These are phyloP conservation scores for Paramecium octaurelia DNA, from an alignment of 73 alveolate species.

Conservation along the genomic window DNA sequence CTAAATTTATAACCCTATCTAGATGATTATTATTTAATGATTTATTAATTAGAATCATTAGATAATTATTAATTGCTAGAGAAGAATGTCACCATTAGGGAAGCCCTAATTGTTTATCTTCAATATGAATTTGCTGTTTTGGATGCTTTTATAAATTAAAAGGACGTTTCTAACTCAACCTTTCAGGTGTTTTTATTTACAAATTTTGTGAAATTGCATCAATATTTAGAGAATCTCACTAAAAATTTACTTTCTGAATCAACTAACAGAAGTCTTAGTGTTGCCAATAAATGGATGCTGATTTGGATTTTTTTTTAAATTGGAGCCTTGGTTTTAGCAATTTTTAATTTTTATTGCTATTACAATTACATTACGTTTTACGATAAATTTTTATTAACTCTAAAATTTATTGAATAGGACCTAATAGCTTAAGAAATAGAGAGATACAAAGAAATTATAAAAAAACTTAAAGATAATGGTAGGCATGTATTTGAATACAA, in stretches of 20 bases:
- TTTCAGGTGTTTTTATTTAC: conserved; percentile 9
- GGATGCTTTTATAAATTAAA: not conserved
- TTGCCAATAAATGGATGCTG: not conserved
- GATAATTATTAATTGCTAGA: not conserved
- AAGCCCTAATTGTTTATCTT: not conserved
- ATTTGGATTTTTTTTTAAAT: conserved; percentile 18
- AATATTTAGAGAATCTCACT: not conserved
- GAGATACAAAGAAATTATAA: not conserved
- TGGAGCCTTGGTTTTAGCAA: not conserved
- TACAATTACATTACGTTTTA: not conserved
- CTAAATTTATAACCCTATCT: not conserved
- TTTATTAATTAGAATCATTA: not conserved
- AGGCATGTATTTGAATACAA: not conserved
- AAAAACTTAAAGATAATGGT: not conserved
- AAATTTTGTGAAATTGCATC: not conserved
- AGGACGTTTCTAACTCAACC: not conserved
- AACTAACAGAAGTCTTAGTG: not conserved
- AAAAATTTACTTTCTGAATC: not conserved
- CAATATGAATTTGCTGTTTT: not conserved
- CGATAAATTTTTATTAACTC: not conserved
- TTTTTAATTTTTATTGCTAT: not conserved
- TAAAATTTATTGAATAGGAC: not conserved
- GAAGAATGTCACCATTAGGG: not conserved
- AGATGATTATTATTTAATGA: not conserved
- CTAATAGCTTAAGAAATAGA: not conserved